Conservation (phyloP, 345 rosid genomes). For the Moricandia moricandioides region DNA sequence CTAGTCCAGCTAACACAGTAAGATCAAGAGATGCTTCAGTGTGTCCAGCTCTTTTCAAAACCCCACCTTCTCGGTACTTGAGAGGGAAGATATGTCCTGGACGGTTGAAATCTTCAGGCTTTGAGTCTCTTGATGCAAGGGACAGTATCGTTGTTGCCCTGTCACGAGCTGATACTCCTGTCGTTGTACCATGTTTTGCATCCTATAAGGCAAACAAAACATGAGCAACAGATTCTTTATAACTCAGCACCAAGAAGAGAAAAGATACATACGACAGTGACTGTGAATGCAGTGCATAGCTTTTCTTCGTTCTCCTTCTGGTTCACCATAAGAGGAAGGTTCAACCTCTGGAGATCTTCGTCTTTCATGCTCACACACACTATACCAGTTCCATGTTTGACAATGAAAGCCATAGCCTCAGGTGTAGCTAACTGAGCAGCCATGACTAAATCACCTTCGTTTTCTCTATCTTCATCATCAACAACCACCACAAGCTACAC, state of each 20-base stretch:
- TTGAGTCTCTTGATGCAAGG: constrained; percentile 77
- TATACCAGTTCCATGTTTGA: constrained; percentile 87
- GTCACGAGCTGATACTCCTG: constrained; percentile 88
- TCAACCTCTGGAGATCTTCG: constrained; percentile 71
- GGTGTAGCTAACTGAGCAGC: constrained; percentile 83
- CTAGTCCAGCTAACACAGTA: constrained; percentile 73
- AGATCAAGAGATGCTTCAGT: constrained; percentile 95
- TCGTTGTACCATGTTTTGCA: constrained; percentile 86
- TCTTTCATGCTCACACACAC: constrained; percentile 87
- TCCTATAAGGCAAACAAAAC: constrained; percentile 46
- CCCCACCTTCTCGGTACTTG: constrained; percentile 85
- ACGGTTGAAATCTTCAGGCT: constrained; percentile 82
- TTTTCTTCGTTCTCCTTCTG: constrained; percentile 82
- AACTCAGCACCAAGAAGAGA: background rate
- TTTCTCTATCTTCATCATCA: constrained; percentile 94
- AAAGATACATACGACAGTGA: constrained; percentile 74
- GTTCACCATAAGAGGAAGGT: constrained; percentile 82
- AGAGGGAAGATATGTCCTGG: constrained; percentile 88
- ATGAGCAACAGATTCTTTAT: background rate
- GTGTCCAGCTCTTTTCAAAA: constrained; percentile 89
- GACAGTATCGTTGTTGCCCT: constrained; percentile 74
- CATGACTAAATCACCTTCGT: constrained; percentile 92
- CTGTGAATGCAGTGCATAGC: constrained; percentile 84
- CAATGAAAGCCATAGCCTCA: constrained; percentile 94
- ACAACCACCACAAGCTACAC: constrained; percentile 84